Base-by-base conservation (phyloP, 2,329 filamentous ascomycete genomes). In the Phialocephala subalpina region DNA sequence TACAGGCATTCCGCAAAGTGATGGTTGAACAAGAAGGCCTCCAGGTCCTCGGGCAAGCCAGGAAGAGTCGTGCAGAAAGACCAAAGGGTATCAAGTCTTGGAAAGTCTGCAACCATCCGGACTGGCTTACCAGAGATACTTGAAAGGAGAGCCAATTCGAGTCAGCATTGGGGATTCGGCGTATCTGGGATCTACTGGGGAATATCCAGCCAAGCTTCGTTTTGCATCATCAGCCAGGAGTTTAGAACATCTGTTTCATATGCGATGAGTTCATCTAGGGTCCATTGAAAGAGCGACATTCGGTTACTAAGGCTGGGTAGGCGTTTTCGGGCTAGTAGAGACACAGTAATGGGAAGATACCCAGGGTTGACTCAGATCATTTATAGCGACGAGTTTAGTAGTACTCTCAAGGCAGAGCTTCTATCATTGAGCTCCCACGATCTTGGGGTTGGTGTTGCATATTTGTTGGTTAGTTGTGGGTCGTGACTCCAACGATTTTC, bases 61-160 rank as follows among this genome's bases (percentile, higher is more conserved):
- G 77, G 47, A 81, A 83, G 71, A 89, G 87, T 70, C 82, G 82
- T 20, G 78, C 82, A 61, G 81, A 84, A 45, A 84, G 88, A 52
- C 84, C 86, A 0, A 80, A 82, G 59, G 85, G 83, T 3, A 88
- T 90, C 69, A 85, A 82, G 70, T 82, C 84, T 1, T 90, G 88
- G 88, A 82, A 80, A 57, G 82, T 86, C 22, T 82, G 80, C 62
- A 85, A 90, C 40, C 81, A 90, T 63, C 86, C 88, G 2, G 81
- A 87, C 67, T 90, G 87, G 87, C 82, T 84, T 36, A 71, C 63
- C 16, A 67, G 71, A 53, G 72, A 76, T 45, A 55, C 55, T 56
- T 75, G 36, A 69, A 42, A 16, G 49, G n/a, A 22, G n/a, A 29
- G 27, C 9, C 53, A 38, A 11, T 18, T 12, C 36, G 4, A 12